A percentile compares a stretch with the other conserved stretches of the same genome.
Conservation (phyloP, 1,284 basidiomycete species). For the Trichosporon ovoides region DNA sequence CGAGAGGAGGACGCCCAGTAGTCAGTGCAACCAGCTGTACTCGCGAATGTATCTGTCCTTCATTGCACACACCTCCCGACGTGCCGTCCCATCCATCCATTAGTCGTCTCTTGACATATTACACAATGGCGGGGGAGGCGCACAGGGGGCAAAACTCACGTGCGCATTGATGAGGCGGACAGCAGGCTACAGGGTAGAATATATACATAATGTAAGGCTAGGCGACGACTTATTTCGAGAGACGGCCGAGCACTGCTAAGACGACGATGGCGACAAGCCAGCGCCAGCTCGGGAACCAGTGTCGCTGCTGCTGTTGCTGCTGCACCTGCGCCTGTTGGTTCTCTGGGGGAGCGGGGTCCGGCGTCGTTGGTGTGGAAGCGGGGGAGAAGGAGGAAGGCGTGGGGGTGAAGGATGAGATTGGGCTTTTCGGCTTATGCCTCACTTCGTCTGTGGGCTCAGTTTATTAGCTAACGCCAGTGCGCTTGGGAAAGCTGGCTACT, state of each 20-base stretch:
- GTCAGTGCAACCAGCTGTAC: neutral
- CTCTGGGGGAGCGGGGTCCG: slow-evolving; percentile 2
- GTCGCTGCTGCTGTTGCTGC: slow-evolving; percentile 8
- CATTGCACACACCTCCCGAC: neutral
- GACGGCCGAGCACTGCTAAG: slow-evolving; percentile 38
- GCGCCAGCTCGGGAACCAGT: slow-evolving; percentile 40
- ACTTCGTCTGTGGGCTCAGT: slow-evolving; percentile 6
- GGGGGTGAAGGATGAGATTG: neutral
- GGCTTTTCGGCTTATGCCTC: neutral
- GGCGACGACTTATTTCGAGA: slow-evolving; percentile 15
- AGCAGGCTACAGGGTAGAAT: slow-evolving; percentile 3
- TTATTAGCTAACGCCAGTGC: neutral
- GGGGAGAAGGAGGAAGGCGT: neutral
- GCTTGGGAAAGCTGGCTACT: neutral
- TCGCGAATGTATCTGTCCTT: neutral
- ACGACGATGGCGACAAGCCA: slow-evolving; percentile 41
- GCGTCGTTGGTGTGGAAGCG: neutral
- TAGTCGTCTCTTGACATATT: neutral
- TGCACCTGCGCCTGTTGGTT: slow-evolving; percentile 8
- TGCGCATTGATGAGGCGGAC: too few relatives aligned
- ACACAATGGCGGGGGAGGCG: neutral
- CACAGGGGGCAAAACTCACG: too few relatives aligned
- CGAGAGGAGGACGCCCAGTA: neutral
- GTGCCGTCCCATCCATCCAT: neutral
- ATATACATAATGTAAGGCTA: neutral